Conservation (phyloP, 73 alveolate species). For the Effrenium voratum region DNA sequence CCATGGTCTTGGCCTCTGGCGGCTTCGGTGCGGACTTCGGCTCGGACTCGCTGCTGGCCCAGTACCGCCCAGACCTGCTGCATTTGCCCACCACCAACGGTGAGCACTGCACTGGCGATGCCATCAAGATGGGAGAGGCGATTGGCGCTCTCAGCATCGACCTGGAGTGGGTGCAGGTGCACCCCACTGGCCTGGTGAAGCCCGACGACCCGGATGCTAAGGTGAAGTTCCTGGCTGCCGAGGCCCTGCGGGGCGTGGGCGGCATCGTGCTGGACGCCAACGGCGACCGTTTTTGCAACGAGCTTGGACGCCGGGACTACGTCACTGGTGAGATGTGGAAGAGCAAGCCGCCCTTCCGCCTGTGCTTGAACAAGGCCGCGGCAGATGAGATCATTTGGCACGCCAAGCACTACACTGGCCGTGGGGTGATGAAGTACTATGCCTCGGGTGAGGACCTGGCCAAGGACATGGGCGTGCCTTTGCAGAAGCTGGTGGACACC, state of each 20-base stretch:
- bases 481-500: slow-evolving; percentile 49
- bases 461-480: slow-evolving; percentile 79
- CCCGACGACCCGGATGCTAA: slow-evolving; percentile 89
- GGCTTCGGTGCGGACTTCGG: slow-evolving; percentile 96
- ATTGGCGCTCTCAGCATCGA: slow-evolving; percentile 95
- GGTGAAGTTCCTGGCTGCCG: slow-evolving; percentile 96
- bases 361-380: slow-evolving; percentile 76
- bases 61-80: slow-evolving; percentile 94
- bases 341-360: slow-evolving; percentile 80
- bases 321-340: slow-evolving; percentile 77
- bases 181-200: slow-evolving; percentile 95
- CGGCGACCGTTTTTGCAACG: slow-evolving; percentile 96
- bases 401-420: slow-evolving; percentile 93
- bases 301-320: slow-evolving; percentile 95
- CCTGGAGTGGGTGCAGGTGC: slow-evolving; percentile 95
- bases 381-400: slow-evolving; percentile 85
- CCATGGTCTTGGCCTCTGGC: slow-evolving; percentile 95
- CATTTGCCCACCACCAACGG: slow-evolving; percentile 96
- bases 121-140: slow-evolving; percentile 95
- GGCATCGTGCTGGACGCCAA: slow-evolving; percentile 96
- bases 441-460: slow-evolving; percentile 48
- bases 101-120: slow-evolving; percentile 95
- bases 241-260: slow-evolving; percentile 96
- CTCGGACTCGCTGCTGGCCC: slow-evolving; percentile 95
- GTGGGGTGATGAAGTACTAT: slow-evolving; percentile 84